Evolutionary conservation across 208 protist species (phyloP), one percentile per base, ranked within the genome.

Genomic region (Balamuthia mandrillaris): DNA sequence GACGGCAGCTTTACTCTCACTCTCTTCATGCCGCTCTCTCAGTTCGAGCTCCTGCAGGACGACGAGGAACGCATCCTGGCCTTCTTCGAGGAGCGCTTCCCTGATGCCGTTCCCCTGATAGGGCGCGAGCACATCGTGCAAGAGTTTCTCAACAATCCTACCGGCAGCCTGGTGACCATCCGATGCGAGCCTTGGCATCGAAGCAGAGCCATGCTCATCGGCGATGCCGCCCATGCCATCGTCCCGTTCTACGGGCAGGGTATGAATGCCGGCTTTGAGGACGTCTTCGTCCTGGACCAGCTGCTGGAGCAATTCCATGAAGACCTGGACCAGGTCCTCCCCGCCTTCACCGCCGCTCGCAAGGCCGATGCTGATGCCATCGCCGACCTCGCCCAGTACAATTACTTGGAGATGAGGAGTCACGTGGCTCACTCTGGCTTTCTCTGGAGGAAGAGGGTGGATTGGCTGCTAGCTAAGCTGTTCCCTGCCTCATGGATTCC

Each of bases 201-300:
- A 35, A 58, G 24, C 7, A n/a, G 68, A 24, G 66, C 37, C 24
- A 49, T 44, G 29, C 39, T 77, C 39, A 21, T 84, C 29, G 85
- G 85, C 33, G 88, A 91, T 49, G 79, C 88, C 44, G 85, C 88
- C 0, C 88, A 91, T 37, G 88, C 88, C 18, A 91, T 91, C 16
- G 88, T 91, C 14, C 88, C 88, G 51, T 91, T 91, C 72, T 91
- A 86, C 42, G 88, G 88, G 33, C 88, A 91, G 56, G 88, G 88
- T 18, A 91, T 91, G 88, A 91, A 91, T 56, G 66, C 68, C 14
- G 79, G 84, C 1, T 90, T 91, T 39, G 88, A 91, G 49, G 88
- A 91, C 68, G 39, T 60, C 18, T 47, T 77, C 0, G 72, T 91
- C 1, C n/a, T 86, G 2, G 61, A 87, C 12, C 45, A 75, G 56